Evolutionary conservation across 164 flowering plant species (phyloP).

Genomic region (Platanus orientalis): DNA sequence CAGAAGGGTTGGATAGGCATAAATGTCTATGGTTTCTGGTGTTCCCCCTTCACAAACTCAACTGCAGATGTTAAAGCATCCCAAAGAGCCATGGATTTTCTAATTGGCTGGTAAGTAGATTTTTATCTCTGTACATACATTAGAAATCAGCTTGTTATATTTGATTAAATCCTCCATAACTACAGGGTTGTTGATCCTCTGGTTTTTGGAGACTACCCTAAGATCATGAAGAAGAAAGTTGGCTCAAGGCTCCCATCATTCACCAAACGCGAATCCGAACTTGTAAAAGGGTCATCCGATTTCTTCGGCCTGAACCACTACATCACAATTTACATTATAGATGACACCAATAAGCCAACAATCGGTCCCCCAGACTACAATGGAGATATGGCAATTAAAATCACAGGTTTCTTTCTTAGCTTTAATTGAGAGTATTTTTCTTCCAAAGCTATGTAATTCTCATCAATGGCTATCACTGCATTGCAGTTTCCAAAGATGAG

Average conservation of each 20-base stretch:
- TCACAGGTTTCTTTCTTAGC: constrained; percentile 8
- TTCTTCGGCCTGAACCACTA: constrained; percentile 35
- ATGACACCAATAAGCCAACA: constrained; percentile 5
- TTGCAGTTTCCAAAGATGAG: constrained; percentile 16
- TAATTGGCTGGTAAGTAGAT: constrained; percentile 11
- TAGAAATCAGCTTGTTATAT: no score
- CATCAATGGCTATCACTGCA: neutral
- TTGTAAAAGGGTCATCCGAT: constrained; percentile 28
- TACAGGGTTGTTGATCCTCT: constrained; percentile 48
- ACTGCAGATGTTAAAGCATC: constrained; percentile 18
- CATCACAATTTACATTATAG: constrained; percentile 11
- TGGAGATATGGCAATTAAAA: constrained; percentile 16
- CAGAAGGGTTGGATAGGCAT: constrained; percentile 20
- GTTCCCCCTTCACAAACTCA: constrained; percentile 15
- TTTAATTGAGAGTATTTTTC: neutral
- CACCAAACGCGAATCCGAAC: constrained; percentile 21
- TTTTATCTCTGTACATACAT: no score
- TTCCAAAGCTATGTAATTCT: neutral
- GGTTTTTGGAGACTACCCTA: constrained; percentile 61
- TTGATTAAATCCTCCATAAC: neutral
- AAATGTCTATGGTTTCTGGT: constrained; percentile 12
- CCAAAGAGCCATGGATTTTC: constrained; percentile 21
- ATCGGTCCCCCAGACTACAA: constrained; percentile 10
- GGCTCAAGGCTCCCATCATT: constrained; percentile 59
- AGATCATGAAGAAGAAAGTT: constrained; percentile 40